A percentile compares a stretch with the other conserved stretches of the same genome.
phyloP scores from a whole-genome alignment of 2,329 filamentous ascomycete species.

The Colletotrichum coccodes region DNA sequence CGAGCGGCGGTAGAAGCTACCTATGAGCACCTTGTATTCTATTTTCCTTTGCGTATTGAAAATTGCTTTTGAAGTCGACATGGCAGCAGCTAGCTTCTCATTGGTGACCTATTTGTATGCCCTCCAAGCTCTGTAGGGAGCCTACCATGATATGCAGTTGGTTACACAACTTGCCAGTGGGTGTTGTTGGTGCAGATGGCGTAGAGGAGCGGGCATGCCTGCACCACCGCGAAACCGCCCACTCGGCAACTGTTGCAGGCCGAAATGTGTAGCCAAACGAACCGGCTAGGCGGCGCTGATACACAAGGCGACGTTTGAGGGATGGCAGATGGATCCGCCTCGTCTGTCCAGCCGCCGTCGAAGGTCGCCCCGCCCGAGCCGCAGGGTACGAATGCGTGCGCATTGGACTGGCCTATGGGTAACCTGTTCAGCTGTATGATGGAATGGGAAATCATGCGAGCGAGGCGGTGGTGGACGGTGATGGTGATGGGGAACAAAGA shows the following conservation, averaged over 20 bases:
- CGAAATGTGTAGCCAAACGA: neutral
- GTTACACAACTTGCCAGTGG: neutral
- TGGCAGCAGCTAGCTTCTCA: neutral
- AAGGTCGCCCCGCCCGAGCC: neutral
- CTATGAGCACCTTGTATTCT: neutral
- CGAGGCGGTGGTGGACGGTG: neutral
- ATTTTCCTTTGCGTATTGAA: conserved; percentile 4
- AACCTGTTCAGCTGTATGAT: neutral
- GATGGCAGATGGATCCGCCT: neutral
- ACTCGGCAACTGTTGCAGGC: neutral
- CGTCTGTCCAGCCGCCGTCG: neutral
- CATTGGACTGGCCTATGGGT: neutral
- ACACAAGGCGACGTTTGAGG: neutral
- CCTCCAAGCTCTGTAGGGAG: neutral
- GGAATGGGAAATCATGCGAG: neutral
- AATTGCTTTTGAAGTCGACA: conserved; percentile 2
- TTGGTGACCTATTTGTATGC: neutral
- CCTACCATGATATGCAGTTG: neutral
- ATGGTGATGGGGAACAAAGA: conserved; percentile 5
- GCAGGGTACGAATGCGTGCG: neutral
- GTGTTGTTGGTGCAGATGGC: neutral
- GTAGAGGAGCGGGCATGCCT: neutral
- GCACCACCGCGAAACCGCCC: neutral
- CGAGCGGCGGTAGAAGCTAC: conserved; percentile 1
- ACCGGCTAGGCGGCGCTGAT: neutral